Evolutionary conservation across 768 basidiomycete species (phyloP).

Genomic region (Pleurotus salmoneostramineus): DNA sequence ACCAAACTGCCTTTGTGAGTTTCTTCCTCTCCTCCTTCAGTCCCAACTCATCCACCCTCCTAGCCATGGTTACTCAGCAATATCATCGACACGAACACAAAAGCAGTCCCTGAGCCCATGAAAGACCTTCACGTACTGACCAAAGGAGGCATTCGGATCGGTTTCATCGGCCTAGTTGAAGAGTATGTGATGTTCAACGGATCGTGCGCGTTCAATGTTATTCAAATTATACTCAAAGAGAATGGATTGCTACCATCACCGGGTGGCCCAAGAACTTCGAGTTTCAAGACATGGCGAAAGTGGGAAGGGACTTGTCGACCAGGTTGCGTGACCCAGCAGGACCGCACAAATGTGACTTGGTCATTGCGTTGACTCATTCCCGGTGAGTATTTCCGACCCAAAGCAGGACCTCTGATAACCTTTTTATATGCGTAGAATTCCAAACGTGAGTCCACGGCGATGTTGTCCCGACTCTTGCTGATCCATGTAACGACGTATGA

Average conservation of each 20-base stretch:
- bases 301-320: conserved; percentile 49
- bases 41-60: background rate
- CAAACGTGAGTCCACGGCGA: conserved; percentile 33
- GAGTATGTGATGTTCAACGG: too few species aligned
- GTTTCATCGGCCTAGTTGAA: conserved; percentile 66
- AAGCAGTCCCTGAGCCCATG: conserved; percentile 44
- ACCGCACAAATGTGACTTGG: background rate
- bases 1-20: conserved; percentile 72
- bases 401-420: background rate
- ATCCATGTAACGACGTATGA: background rate
- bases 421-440: conserved; percentile 28
- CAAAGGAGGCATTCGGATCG: conserved; percentile 50
- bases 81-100: conserved; percentile 49
- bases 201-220: conserved; percentile 11
- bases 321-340: conserved; percentile 45
- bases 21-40: background rate
- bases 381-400: conserved; percentile 39
- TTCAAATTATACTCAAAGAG: background rate
- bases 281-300: conserved; percentile 54
- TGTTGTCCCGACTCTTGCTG: background rate
- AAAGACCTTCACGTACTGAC: conserved; percentile 47
- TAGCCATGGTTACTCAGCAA: conserved; percentile 70
- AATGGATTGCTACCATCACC: conserved; percentile 44
- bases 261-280: conserved; percentile 65
- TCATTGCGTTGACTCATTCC: background rate